Base-by-base conservation (phyloP, 805 yeast genomes). In the Metschnikowia cubensis region DNA sequence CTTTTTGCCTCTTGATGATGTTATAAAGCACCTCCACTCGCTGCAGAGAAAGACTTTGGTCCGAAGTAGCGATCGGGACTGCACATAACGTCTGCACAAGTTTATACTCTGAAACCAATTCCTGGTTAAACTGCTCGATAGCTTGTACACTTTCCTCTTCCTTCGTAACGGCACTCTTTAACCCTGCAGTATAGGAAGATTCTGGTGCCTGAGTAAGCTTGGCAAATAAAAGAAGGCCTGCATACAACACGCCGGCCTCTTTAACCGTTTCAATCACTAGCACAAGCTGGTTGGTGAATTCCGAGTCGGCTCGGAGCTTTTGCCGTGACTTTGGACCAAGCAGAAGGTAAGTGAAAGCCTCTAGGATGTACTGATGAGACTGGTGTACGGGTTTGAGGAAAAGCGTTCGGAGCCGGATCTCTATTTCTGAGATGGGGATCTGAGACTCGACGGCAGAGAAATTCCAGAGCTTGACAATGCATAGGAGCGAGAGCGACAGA, bases 191-290 rank as follows among this genome's bases (percentile, higher is more conserved):
- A 3, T 17, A 21, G 11, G 46, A 22, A 10, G 22, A 10, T 3
- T 21, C 22, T 5, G 33, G 15, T 0, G 69, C 58, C 34, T 65
- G 59, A 10, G 77, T 61, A 14, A 79, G 51, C 50, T 77, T 79
- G 10, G 74, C 54, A 0, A 80, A 42, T 0, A 74, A 68, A 14
- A 71, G 59, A 14, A 80, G 52, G 2, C 72, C 53, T 3, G 84
- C 84, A 54, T 74, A 76, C 5, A 59, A 51, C 7, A 67, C 51
- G n/a, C 64, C 41, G 6, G 48, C 34, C 15, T 45, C 46, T 15
- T 20, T 18, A 3, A 52, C 35, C 3, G 56, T 56, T n/a, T 57
- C 58, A 44, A 57, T 40, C 11, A 56, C 37, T 10, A 52, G 18
- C 11, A 57, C 15, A 17, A 57, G 51, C 41, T 50, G 50, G n/a